A percentile compares a stretch with the other conserved stretches of the same genome.
Evolutionary conservation across 139 green algal genomes (phyloP).

Genomic region (Trebouxia sp.): DNA sequence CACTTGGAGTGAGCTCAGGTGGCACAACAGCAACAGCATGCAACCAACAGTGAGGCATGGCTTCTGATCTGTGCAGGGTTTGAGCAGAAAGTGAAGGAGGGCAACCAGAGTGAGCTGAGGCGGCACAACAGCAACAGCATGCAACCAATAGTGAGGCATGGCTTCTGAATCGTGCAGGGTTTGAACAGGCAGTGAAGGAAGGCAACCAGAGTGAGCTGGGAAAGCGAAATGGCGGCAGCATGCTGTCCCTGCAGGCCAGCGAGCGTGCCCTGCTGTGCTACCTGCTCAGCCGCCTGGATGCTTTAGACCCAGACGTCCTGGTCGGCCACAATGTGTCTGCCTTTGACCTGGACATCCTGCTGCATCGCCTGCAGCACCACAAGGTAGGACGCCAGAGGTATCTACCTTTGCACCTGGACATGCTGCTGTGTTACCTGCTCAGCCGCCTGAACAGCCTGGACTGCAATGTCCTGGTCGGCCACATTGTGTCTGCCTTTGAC

Average conservation of each 20-base stretch:
- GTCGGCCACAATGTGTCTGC: conserved; percentile 95
- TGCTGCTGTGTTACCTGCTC: conserved; percentile 90
- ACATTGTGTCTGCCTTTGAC: conserved; percentile 94
- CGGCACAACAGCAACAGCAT: conserved; percentile 70
- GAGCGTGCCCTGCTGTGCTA: conserved; percentile 89
- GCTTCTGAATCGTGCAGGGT: too few species aligned
- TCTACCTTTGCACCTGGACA: too few species aligned
- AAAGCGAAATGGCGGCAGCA: conserved; percentile 65
- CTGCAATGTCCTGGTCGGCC: conserved; percentile 92
- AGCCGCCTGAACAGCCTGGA: conserved; percentile 80
- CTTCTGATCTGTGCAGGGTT: too few species aligned
- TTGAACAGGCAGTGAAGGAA: conserved; percentile 66
- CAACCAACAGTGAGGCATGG: too few species aligned
- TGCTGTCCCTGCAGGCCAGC: conserved; percentile 65
- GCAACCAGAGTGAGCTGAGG: conserved; percentile 66
- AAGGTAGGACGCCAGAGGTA: conserved; percentile 68
- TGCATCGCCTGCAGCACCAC: conserved; percentile 89
- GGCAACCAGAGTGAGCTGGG: conserved; percentile 68
- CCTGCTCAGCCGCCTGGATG: conserved; percentile 78
- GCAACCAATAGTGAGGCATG: too few species aligned
- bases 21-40: conserved; percentile 70
- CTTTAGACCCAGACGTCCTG: conserved; percentile 91
- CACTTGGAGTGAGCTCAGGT: conserved; percentile 61
- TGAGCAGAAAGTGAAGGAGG: conserved; percentile 61
- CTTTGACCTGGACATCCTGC: conserved; percentile 91